Conservation (phyloP, 352 stramenopile genomes). For the Hyaloperonospora arabidopsidis region DNA sequence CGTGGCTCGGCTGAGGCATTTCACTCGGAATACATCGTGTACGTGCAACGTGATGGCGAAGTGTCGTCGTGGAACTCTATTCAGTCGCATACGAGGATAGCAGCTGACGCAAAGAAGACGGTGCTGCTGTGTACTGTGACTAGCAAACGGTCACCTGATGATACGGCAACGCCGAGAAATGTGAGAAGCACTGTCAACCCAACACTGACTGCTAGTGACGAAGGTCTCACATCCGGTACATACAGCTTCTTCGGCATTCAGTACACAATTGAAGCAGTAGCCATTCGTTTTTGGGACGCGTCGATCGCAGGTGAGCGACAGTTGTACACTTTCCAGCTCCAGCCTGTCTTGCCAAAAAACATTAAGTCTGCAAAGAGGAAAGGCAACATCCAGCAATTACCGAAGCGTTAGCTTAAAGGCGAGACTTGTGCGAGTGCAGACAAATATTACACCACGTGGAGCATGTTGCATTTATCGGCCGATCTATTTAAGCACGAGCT, state of each 20-base stretch:
- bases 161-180: not conserved
- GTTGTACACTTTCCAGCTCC: slow-evolving; percentile 34
- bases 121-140: slow-evolving; percentile 52
- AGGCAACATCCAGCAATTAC: slow-evolving; percentile 25
- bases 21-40: slow-evolving; percentile 75
- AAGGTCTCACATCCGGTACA: slow-evolving; percentile 16
- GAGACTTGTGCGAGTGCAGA: not conserved
- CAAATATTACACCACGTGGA: not conserved
- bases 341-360: slow-evolving; percentile 37
- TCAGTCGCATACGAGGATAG: slow-evolving; percentile 61
- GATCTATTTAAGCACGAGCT: slow-evolving; percentile 31
- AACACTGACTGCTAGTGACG: not conserved
- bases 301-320: slow-evolving; percentile 11
- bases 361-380: slow-evolving; percentile 17
- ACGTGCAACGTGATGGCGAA: slow-evolving; percentile 25
- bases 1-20: slow-evolving; percentile 37
- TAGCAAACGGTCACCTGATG: not conserved
- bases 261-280: slow-evolving; percentile 33
- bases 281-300: slow-evolving; percentile 57
- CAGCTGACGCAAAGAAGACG: slow-evolving; percentile 75
- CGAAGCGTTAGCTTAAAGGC: slow-evolving; percentile 3
- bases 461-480: not conserved
- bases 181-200: not conserved
- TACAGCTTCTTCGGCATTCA: slow-evolving; percentile 33
- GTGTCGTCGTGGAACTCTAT: slow-evolving; percentile 40